Base-by-base conservation (phyloP, 2,329 filamentous ascomycete genomes). In the Colletotrichum sp. region DNA sequence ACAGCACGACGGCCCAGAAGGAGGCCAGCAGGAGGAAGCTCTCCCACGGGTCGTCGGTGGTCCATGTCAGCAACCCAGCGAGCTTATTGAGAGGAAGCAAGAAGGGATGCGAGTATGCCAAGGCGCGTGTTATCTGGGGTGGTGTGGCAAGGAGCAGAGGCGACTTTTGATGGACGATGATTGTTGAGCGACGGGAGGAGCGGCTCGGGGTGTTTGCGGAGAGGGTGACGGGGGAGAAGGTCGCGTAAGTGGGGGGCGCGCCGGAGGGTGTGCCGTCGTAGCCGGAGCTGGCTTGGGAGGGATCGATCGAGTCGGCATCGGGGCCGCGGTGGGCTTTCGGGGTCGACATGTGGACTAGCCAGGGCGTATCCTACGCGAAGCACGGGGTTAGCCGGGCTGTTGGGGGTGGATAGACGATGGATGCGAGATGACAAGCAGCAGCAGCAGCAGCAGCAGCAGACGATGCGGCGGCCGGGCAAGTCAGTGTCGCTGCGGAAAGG, bases 91-190 rank as follows among this genome's bases (percentile, higher is more conserved):
- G 88, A 8, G 96, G 96, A 9, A 98, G 88, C 9, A 99, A 89
- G 83, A 98, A 99, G 0, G 97, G 96, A 83, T 99, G 96, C 78
- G 96, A 98, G 84, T 99, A 98, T 78, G 96, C 96, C 76, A 99
- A 90, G 16, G 96, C 96, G 80, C 97, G 92, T 4, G 97, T 99
- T 83, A 99, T 94, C 83, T 98, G 95, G 3, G 97, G 97, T 59
- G 97, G 97, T 12, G 97, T 99, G 19, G 96, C 96, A 76, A 98
- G 93, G 22, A 99, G 90, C 62, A 99, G 87, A 13, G 97, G 97
- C 19, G 95, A 98, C 86, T 99, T 99, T 84, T 98, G 96, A 85
- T 99, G 96, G 25, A 99, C 96, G 80, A 99, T 92, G 80, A 99
- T 96, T 73, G 95, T 98, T 22, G 95, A 98, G 62, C 95, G 93